Conservation (phyloP, 805 yeast species). For the Yarrowia keelungensis region DNA sequence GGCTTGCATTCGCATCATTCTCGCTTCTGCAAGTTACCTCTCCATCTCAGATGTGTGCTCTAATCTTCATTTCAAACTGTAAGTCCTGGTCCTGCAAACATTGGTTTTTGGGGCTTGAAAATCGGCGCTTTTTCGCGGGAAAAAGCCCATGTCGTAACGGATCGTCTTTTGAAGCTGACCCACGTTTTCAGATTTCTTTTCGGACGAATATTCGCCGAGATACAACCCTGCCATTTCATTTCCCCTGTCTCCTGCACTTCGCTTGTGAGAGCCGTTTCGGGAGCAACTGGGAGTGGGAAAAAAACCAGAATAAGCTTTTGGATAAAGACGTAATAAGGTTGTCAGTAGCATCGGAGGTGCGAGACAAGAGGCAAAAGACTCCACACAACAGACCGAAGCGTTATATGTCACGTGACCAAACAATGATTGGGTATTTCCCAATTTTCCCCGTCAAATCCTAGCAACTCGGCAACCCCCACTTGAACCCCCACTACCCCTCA, state of each 20-base stretch:
- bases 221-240: conserved; percentile 2
- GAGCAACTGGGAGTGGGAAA: conserved; percentile 1
- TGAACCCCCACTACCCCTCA: background rate
- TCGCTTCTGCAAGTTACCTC: conserved; percentile 21
- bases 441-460: too few species aligned
- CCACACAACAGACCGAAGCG: background rate
- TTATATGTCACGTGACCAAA: background rate
- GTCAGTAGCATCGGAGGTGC: background rate
- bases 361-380: conserved; percentile 1
- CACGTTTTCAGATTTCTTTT: background rate
- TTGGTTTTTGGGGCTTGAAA: conserved; percentile 1
- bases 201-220: background rate
- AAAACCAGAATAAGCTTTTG: background rate
- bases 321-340: background rate
- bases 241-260: conserved; percentile 32
- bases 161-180: background rate
- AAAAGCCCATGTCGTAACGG: conserved; percentile 4
- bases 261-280: conserved; percentile 20
- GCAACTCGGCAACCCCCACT: too few species aligned
- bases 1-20: conserved; percentile 20
- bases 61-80: background rate
- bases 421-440: too few species aligned
- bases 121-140: background rate
- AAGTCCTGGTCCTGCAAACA: conserved; percentile 29
- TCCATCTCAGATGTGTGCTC: conserved; percentile 12